Evolutionary conservation across 2,329 filamentous ascomycete species (phyloP).

Genomic region (Leptographium wingfieldii): DNA sequence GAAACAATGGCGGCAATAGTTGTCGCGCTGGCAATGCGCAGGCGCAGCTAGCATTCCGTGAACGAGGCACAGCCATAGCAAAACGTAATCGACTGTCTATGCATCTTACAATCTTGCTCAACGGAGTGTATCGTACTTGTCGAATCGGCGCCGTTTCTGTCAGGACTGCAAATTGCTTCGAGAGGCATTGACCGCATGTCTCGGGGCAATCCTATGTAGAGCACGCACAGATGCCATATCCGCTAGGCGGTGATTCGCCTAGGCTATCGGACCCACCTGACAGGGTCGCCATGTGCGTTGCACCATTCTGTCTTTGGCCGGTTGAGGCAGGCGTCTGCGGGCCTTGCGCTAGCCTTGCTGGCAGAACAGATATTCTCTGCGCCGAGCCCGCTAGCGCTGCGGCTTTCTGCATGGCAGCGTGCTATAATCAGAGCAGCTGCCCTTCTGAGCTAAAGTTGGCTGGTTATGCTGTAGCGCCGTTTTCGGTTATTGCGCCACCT

Average conservation of each 20-base stretch:
- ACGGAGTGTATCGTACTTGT: not conserved
- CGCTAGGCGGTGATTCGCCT: not conserved
- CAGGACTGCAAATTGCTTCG: not conserved
- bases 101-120: too few species aligned
- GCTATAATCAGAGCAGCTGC: not conserved
- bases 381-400: not conserved
- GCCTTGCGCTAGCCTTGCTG: not conserved
- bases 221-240: not conserved
- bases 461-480: not conserved
- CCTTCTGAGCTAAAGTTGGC: not conserved
- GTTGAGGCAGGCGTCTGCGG: not conserved
- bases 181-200: too few species aligned
- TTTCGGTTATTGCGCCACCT: not conserved
- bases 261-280: not conserved
- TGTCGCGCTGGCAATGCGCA: too few species aligned
- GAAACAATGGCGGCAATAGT: not conserved
- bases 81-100: too few species aligned
- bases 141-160: not conserved
- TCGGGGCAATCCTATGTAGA: too few species aligned
- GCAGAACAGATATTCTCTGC: not conserved
- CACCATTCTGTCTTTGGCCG: conserved; percentile 7
- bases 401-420: not conserved
- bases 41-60: too few species aligned
- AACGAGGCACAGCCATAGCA: too few species aligned
- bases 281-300: conserved; percentile 10